Base-by-base conservation (phyloP, 345 rosid species). In the Euphorbia tirucalli region DNA sequence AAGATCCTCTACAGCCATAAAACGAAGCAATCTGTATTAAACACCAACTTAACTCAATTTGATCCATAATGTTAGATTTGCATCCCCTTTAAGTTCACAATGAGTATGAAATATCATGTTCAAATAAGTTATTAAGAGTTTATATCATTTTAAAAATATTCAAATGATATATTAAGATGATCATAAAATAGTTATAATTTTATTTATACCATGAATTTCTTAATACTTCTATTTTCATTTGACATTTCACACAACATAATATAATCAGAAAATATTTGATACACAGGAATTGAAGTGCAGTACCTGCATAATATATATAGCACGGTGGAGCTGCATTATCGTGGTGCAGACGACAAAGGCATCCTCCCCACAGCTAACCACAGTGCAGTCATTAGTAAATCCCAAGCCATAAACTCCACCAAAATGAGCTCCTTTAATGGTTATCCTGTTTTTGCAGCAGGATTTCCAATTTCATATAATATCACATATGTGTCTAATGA, bases 331-430 rank as follows among this genome's bases (percentile, higher is more conserved):
- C n/a, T n/a, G n/a, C n/a, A n/a, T n/a, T n/a, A n/a, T n/a, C n/a
- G n/a, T 64, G 76, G 71, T 52, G 14, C n/a, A 90, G 87, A 1
- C 96, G 90, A 92, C 73, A 79, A 90, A 92, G 39, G 96, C 96
- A 87, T 92, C 97, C 84, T 90, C 97, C 61, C 97, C 97, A 35
- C 93, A 90, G 61, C 97, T 90, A 66, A 85, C 86, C 22, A 89
- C 77, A 71, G 78, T 83, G 31, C 70, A 68, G n/a, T 87, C 90
- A 70, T 89, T 90, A 44, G 87, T 82, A 71, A 92, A 92, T 67
- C 86, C 89, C 59, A 92, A 75, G 65, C 96, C 97, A 70, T 92
- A 92, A 25, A 92, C 97, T 69, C 93, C 97, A 66, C 97, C 97
- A 75, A 87, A 77, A 72, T 92, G 96, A 70, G 97, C 96, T 74